Evolutionary conservation across 768 basidiomycete species (phyloP), one percentile per base, ranked within the genome.

Genomic region (Trametes sanguinea): DNA sequence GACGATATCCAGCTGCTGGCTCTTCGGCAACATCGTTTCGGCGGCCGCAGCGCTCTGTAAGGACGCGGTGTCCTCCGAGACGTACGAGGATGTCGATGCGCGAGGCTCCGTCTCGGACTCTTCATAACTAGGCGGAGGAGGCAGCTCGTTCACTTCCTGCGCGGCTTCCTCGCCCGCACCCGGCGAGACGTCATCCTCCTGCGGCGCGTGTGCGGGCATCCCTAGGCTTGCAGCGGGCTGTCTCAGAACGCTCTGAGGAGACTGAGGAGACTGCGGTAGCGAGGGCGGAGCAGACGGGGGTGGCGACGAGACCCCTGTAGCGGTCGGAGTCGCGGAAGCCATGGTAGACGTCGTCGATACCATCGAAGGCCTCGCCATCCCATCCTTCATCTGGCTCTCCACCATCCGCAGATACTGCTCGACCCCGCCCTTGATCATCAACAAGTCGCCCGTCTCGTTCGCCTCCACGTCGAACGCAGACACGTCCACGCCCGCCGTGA

Each of bases 401-500:
- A 83, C 76, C 77, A 84, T 79, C 73, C 80, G 84, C 46, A 91
- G 72, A 70, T 88, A 89, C 46, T 83, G 80, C 67, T 90, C 87
- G 35, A 88, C 82, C 0, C 85, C 89, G 14, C 84, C 85, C 51
- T 82, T 80, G 9, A 84, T 80, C 17, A 79, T 78, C 37, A 90
- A 74, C 44, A 89, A 67, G 71, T 93, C 88, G 10, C 82, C 80
- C 11, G 81, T 78, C n/a, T 79, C 81, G 55, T 76, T 83, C 47
- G 83, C 68, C 70, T 89, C 89, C 45, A 92, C 72, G 68, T 92
- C 88, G 69, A 92, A 89, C 6, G 87, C 85, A 2, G 88, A 87
- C 1, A 86, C 81, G 61, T 83, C 84, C 27, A 78, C 76, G 60
- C 76, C 79, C 22, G 75, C 73, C 68, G 63, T 51, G n/a, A 75